Evolutionary conservation across 2,329 filamentous ascomycete species (phyloP).

Genomic region (Aspergillus carbonarius): DNA sequence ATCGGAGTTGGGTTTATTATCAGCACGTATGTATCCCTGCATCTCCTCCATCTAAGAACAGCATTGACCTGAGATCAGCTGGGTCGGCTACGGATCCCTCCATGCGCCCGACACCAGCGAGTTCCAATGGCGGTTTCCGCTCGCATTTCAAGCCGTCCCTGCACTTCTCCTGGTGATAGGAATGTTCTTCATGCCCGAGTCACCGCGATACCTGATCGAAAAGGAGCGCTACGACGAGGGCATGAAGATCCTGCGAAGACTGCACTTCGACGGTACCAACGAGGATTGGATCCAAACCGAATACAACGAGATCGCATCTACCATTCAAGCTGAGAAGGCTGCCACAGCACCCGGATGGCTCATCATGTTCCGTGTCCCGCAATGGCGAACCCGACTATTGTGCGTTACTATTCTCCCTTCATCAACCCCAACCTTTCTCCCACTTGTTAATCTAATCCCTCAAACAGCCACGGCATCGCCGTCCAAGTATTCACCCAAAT

Average conservation of each 20-base stretch:
- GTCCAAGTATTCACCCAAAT: constrained; percentile 66
- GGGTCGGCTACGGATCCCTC: constrained; percentile 52
- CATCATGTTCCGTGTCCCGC: constrained; percentile 42
- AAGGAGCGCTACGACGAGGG: constrained; percentile 52
- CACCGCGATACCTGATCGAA: constrained; percentile 38
- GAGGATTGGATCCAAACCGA: constrained; percentile 56
- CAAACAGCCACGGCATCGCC: constrained; percentile 52
- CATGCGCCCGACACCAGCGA: constrained; percentile 33
- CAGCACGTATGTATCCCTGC: constrained; percentile 35
- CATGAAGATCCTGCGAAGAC: constrained; percentile 49
- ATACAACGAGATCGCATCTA: constrained; percentile 35
- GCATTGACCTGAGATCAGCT: constrained; percentile 22
- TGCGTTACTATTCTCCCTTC: constrained; percentile 13
- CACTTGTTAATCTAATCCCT: background rate
- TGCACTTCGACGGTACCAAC: constrained; percentile 56
- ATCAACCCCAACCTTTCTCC: background rate
- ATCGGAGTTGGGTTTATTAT: constrained; percentile 47
- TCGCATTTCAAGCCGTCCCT: constrained; percentile 42
- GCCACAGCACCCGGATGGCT: constrained; percentile 48
- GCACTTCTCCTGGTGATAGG: constrained; percentile 37
- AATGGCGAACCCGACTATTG: constrained; percentile 60
- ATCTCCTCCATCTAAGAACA: background rate
- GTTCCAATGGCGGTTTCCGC: constrained; percentile 38
- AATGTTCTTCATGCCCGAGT: constrained; percentile 36
- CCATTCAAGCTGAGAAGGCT: constrained; percentile 60